These are phyloP conservation scores for Auricularia sp. DNA, from an alignment of 768 basidiomycete species.

Conservation along the genomic window DNA sequence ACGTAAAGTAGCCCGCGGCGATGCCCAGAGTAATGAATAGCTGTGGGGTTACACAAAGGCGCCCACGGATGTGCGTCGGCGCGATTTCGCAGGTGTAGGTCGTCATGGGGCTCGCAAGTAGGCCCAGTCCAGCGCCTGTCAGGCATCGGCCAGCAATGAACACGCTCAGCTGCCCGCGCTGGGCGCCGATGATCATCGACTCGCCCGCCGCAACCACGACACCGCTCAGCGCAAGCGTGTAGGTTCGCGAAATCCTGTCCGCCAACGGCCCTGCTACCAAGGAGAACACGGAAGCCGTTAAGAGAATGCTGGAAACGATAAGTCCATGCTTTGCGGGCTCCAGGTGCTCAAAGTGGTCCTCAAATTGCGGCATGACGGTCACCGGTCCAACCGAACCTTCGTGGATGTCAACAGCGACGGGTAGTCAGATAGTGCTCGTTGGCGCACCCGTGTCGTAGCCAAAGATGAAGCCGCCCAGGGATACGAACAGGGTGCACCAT, in stretches of 20 bases:
- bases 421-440: not conserved
- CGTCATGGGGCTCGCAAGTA: slow-evolving; percentile 33
- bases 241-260: slow-evolving; percentile 36
- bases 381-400: slow-evolving; percentile 30
- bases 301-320: slow-evolving; percentile 32
- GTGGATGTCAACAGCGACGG: not conserved
- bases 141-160: slow-evolving; percentile 36
- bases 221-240: slow-evolving; percentile 33
- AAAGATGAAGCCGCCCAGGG: slow-evolving; percentile 25
- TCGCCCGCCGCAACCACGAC: slow-evolving; percentile 33
- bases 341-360: slow-evolving; percentile 25
- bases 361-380: slow-evolving; percentile 37
- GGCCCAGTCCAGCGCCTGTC: slow-evolving; percentile 37
- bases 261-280: slow-evolving; percentile 32
- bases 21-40: slow-evolving; percentile 35
- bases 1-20: slow-evolving; percentile 30
- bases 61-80: slow-evolving; percentile 31
- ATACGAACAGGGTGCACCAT: slow-evolving; percentile 22
- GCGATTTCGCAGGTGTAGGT: slow-evolving; percentile 31
- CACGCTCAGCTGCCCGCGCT: slow-evolving; percentile 22
- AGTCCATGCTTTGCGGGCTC: slow-evolving; percentile 31
- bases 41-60: slow-evolving; percentile 31
- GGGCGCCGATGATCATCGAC: slow-evolving; percentile 25
- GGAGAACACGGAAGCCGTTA: slow-evolving; percentile 32
- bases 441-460: slow-evolving; percentile 25